These are phyloP conservation scores for Paecilomyces sp. DNA, from an alignment of 2,329 filamentous ascomycete genomes.

Conservation along the genomic window DNA sequence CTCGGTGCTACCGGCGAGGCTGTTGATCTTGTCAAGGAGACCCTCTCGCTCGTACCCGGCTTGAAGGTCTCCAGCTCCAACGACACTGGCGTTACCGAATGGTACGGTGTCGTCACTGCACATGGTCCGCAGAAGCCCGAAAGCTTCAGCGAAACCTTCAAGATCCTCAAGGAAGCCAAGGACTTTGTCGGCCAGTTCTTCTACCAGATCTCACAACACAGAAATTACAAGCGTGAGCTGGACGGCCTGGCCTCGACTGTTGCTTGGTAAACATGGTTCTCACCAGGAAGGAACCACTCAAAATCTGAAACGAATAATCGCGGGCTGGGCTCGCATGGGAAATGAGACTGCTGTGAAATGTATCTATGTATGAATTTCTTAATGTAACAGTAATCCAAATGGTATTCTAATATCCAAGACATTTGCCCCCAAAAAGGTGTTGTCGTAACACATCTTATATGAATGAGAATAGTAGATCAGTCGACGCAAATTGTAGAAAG, in stretches of 20 bases:
- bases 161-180: conserved; percentile 59
- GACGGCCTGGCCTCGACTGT: conserved; percentile 61
- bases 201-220: conserved; percentile 62
- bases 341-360: neutral
- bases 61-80: conserved; percentile 43
- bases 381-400: neutral
- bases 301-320: neutral
- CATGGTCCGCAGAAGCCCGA: conserved; percentile 45
- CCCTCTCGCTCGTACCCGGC: conserved; percentile 36
- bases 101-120: conserved; percentile 71
- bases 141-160: conserved; percentile 54
- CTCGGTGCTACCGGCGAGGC: conserved; percentile 70
- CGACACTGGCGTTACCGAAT: conserved; percentile 51
- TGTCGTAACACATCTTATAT: neutral
- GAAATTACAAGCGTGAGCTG: conserved; percentile 66
- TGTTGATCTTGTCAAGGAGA: conserved; percentile 53
- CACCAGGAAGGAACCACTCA: no score
- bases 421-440: neutral
- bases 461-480: neutral
- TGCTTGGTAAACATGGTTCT: conserved; percentile 51
- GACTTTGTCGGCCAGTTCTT: conserved; percentile 67
- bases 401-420: neutral
- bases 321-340: neutral
- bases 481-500: neutral
- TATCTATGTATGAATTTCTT: neutral